phyloP scores from a whole-genome alignment of 768 basidiomycete genomes.

The Lactarius vividus region DNA sequence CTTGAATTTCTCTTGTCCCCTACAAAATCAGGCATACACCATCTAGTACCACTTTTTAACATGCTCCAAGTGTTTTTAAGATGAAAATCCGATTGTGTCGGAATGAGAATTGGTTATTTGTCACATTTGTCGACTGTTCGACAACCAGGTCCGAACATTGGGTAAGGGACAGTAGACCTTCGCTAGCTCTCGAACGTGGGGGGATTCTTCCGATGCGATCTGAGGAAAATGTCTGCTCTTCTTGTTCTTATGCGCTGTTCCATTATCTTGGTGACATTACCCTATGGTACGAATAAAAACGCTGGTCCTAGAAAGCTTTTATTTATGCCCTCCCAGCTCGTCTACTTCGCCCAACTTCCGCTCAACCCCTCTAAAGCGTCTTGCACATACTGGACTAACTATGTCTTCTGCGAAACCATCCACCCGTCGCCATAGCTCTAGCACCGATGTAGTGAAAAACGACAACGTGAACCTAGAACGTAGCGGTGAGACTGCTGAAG shows the following conservation, averaged over 20 bases:
- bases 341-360: background rate
- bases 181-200: too few relatives aligned
- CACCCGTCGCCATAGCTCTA: conserved; percentile 10
- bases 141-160: too few relatives aligned
- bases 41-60: too few relatives aligned
- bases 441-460: background rate
- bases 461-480: background rate
- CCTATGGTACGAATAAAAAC: conserved; percentile 1
- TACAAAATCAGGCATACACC: too few relatives aligned
- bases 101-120: too few relatives aligned
- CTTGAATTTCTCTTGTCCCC: too few relatives aligned
- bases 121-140: too few relatives aligned
- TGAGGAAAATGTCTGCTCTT: background rate
- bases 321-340: background rate
- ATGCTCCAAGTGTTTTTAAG: too few relatives aligned
- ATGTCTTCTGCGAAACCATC: conserved; percentile 8
- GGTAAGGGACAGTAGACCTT: too few relatives aligned
- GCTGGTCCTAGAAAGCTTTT: background rate
- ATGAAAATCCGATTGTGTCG: too few relatives aligned
- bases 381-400: too few relatives aligned
- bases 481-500: conserved; percentile 1
- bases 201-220: too few relatives aligned
- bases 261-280: background rate
- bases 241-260: background rate
- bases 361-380: background rate